phyloP scores from a whole-genome alignment of 495 filamentous ascomycete species.

The Neurospora discreta region DNA sequence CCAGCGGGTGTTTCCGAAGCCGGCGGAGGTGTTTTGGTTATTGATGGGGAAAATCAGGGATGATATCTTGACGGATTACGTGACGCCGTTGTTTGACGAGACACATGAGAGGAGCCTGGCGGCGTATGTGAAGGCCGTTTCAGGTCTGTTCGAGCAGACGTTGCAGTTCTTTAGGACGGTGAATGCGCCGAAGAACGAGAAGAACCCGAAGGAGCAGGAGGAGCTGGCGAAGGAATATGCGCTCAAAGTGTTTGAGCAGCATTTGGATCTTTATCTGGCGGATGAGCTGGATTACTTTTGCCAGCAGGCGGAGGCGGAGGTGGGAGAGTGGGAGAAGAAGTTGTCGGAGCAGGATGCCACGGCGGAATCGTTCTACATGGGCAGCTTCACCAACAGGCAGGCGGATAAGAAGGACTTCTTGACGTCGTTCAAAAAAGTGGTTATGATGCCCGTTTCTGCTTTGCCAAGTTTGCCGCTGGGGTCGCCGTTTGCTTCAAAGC shows the following conservation, averaged over 20 bases:
- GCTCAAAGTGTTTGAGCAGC: constrained; percentile 70
- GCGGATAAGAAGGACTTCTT: constrained; percentile 94
- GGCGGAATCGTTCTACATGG: constrained; percentile 90
- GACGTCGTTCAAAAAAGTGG: constrained; percentile 94
- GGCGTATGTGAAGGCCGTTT: constrained; percentile 75
- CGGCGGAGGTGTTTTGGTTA: constrained; percentile 56
- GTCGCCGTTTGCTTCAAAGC: constrained; percentile 34
- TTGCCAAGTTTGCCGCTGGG: constrained; percentile 48
- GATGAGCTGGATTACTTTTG: constrained; percentile 87
- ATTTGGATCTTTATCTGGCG: constrained; percentile 84
- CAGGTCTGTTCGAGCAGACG: constrained; percentile 76
- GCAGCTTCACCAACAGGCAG: constrained; percentile 73
- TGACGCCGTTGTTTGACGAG: constrained; percentile 81
- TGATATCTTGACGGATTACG: constrained; percentile 77
- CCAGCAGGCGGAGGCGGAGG: constrained; percentile 59
- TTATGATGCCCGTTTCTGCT: constrained; percentile 95
- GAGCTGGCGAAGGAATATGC: constrained; percentile 49
- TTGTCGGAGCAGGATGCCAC: constrained; percentile 83
- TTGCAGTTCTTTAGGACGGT: constrained; percentile 63
- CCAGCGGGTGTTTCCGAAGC: constrained; percentile 73
- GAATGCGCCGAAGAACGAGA: constrained; percentile 35
- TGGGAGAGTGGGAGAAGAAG: constrained; percentile 80
- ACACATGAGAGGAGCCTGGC: constrained; percentile 65
- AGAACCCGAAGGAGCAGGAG: constrained; percentile 14
- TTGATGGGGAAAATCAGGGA: constrained; percentile 77